Base-by-base conservation (phyloP, 1,284 basidiomycete genomes). In the Melampsora abietis-canadensis region DNA sequence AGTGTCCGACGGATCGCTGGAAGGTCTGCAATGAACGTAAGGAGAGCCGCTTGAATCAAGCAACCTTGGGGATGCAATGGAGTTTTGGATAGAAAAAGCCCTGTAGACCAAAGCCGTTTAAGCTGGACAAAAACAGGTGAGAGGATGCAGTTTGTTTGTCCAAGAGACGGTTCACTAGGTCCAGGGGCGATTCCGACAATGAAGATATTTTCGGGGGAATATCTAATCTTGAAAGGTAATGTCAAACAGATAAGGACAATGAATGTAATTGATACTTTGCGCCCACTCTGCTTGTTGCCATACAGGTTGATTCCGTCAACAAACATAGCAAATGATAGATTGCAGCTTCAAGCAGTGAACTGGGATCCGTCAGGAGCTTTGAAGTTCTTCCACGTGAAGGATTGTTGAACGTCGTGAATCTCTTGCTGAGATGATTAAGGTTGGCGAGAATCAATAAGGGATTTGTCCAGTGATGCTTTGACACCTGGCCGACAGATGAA, bases 171-270 rank as follows among this genome's bases (percentile, higher is more conserved):
- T 72, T 84, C 81, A 12, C 78, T 76, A 3, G 82, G 83, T 12
- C 82, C 83, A 15, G 84, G 84, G 19, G 84, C 80, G 48, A 83
- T 78, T 2, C 81, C 81, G 17, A 78, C 68, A 7, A 78, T 44
- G 47, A 63, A 76, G 30, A 78, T 67, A 48, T 79, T 78, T 37
- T 78, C 60, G 5, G 66, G 60, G 15, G 59, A 30, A 48, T 76
- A 78, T 12, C 78, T 70, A 8, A 76, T 15, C 17, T 69, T 61
- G 47, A 73, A 61, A 17, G 75, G 78, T 19, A 79, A 68, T 15
- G 47, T 61, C 27, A 69, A 24, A 46, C 57, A 69, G 8, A 62
- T 54, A 27, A 69, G n/a, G 12, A 69, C 59, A 2, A 69, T 63
- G 34, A 69, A 69, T 14, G 67, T 69, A 17, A 70, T 37, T 0